Conservation (phyloP, 805 yeast genomes). For the Debaryomyces hansenii region DNA sequence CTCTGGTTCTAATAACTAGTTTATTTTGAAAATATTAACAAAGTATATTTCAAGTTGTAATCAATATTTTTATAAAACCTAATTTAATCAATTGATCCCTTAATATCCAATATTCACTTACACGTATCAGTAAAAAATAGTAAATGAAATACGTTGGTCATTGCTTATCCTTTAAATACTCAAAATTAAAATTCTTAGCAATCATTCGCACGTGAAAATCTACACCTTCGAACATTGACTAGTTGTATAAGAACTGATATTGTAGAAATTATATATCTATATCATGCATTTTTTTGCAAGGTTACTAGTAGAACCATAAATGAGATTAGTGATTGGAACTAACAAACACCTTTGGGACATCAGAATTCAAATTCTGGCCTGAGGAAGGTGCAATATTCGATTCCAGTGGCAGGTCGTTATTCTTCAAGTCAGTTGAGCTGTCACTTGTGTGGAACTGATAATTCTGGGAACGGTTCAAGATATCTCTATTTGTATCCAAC, state of each 20-base stretch:
- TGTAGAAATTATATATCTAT: background rate
- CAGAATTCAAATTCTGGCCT: background rate
- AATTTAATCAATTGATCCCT: too few species aligned
- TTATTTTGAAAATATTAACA: background rate
- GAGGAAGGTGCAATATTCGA: background rate
- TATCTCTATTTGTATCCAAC: slow-evolving; percentile 5
- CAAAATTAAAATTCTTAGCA: too few species aligned
- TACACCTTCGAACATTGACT: background rate
- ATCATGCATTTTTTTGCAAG: background rate
- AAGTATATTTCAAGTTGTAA: too few species aligned
- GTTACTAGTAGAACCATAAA: background rate
- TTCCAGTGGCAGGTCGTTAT: background rate
- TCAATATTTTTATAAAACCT: too few species aligned
- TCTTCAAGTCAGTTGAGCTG: background rate
- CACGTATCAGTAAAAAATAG: too few species aligned
- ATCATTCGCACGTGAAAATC: slow-evolving; percentile 1
- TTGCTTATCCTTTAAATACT: background rate
- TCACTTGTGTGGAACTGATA: background rate
- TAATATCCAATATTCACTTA: background rate
- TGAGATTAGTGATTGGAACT: slow-evolving; percentile 8
- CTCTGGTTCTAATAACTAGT: background rate
- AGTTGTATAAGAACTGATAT: background rate
- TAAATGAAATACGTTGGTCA: background rate
- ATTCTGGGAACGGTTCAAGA: background rate
- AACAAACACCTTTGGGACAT: slow-evolving; percentile 11